Conservation (phyloP, 2,329 filamentous ascomycete species). For the Periconia macrospinosa region DNA sequence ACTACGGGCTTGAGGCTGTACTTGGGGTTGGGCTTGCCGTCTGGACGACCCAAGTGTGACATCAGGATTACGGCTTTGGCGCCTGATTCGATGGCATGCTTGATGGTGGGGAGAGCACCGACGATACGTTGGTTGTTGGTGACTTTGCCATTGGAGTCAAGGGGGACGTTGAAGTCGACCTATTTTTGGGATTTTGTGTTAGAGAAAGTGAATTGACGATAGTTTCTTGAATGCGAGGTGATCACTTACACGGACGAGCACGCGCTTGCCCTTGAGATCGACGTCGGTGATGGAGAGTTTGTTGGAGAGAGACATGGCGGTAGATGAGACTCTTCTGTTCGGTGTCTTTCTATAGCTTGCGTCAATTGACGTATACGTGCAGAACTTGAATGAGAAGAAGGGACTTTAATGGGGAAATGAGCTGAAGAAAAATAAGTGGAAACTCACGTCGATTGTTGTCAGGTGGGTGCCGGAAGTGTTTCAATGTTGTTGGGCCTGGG, state of each 20-base stretch:
- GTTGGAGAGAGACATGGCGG: conserved; percentile 90
- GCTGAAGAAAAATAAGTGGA: background rate
- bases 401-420: background rate
- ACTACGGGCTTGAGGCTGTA: conserved; percentile 94
- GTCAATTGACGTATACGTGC: conserved; percentile 15
- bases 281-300: conserved; percentile 97
- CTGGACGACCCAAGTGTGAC: conserved; percentile 96
- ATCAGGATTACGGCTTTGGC: conserved; percentile 94
- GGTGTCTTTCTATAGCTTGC: too few species aligned
- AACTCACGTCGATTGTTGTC: background rate
- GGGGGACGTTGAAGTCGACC: conserved; percentile 99
- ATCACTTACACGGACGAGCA: conserved; percentile 84
- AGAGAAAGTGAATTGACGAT: background rate
- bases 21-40: conserved; percentile 86
- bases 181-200: conserved; percentile 40
- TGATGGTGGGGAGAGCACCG: conserved; percentile 92
- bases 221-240: conserved; percentile 20
- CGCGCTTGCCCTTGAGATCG: conserved; percentile 97
- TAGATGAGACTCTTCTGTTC: background rate
- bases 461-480: background rate
- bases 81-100: conserved; percentile 85
- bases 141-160: conserved; percentile 88
- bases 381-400: conserved; percentile 1
- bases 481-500: conserved; percentile 1
- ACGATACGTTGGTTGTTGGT: conserved; percentile 99